Percentiles rank a stretch among this genome's conserved stretches.
These are phyloP conservation scores for Quercus rubra DNA, from an alignment of 306 rosid species.

Conservation along the genomic window DNA sequence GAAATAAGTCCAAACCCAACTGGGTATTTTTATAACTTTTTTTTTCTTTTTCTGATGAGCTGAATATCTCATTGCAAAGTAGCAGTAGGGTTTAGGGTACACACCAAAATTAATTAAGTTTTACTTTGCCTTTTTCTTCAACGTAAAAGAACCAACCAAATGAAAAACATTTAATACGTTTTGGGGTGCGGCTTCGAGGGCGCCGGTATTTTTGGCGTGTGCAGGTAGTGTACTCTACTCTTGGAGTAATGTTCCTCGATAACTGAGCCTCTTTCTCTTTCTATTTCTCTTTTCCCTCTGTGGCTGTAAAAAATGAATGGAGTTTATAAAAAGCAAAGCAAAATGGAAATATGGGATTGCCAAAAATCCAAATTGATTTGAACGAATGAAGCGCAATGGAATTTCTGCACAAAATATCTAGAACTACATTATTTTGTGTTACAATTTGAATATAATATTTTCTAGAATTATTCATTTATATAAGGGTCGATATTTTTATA, in stretches of 20 bases:
- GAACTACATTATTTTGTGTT: too few species aligned
- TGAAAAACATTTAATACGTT: conserved; percentile 3
- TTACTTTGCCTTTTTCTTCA: too few species aligned
- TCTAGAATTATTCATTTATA: too few species aligned
- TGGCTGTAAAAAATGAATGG: neutral
- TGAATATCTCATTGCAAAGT: neutral
- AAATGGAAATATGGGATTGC: neutral
- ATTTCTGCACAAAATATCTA: neutral
- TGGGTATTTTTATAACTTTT: neutral
- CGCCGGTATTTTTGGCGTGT: conserved; percentile 69
- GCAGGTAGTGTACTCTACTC: conserved; percentile 24
- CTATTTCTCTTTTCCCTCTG: neutral
- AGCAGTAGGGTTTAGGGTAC: neutral
- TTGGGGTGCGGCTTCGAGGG: conserved; percentile 51
- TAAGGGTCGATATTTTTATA: too few species aligned
- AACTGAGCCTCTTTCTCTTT: neutral
- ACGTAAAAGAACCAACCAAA: neutral
- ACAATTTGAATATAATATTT: too few species aligned
- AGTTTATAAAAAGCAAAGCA: neutral
- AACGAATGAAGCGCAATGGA: neutral
- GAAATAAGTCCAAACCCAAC: conserved; percentile 27
- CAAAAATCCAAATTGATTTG: neutral
- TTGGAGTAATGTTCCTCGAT: conserved; percentile 19
- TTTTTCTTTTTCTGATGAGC: neutral
- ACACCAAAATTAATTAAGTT: too few species aligned